A percentile compares a stretch with the other conserved stretches of the same genome.
phyloP scores from a whole-genome alignment of 2,329 filamentous ascomycete species.

The Phaeosphaeriaceae sp. region DNA sequence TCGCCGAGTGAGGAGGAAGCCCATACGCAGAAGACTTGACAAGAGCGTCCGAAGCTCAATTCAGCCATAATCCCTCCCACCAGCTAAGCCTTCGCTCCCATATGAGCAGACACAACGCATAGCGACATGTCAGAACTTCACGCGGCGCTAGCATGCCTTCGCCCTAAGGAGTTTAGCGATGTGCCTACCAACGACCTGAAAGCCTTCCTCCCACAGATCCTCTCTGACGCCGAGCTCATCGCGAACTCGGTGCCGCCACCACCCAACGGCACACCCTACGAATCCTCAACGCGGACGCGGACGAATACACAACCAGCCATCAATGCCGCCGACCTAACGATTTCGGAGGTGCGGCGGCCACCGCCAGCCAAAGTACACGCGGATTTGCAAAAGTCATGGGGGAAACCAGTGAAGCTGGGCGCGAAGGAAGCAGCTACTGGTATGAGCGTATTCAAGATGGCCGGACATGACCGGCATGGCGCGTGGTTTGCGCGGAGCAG shows the following conservation, averaged over 20 bases:
- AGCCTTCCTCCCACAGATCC: constrained; percentile 49
- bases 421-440: constrained; percentile 76
- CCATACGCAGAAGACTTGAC: neutral
- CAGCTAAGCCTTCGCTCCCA: neutral
- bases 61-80: neutral
- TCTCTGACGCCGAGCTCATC: constrained; percentile 70
- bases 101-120: neutral
- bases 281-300: constrained; percentile 61
- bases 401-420: constrained; percentile 78
- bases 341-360: constrained; percentile 58
- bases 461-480: constrained; percentile 79
- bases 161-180: constrained; percentile 54
- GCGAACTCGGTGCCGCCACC: constrained; percentile 76
- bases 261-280: constrained; percentile 54
- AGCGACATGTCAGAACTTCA: constrained; percentile 49
- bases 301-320: constrained; percentile 62
- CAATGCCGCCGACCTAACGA: constrained; percentile 60
- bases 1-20: neutral
- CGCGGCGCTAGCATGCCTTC: constrained; percentile 53
- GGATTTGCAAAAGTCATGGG: constrained; percentile 80
- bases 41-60: neutral
- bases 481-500: constrained; percentile 90
- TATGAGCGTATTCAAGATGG: constrained; percentile 80
- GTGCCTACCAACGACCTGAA: constrained; percentile 52
- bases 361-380: constrained; percentile 61